These are phyloP conservation scores for Azolla pinnata DNA, from an alignment of 75 land plant species.

Conservation along the genomic window DNA sequence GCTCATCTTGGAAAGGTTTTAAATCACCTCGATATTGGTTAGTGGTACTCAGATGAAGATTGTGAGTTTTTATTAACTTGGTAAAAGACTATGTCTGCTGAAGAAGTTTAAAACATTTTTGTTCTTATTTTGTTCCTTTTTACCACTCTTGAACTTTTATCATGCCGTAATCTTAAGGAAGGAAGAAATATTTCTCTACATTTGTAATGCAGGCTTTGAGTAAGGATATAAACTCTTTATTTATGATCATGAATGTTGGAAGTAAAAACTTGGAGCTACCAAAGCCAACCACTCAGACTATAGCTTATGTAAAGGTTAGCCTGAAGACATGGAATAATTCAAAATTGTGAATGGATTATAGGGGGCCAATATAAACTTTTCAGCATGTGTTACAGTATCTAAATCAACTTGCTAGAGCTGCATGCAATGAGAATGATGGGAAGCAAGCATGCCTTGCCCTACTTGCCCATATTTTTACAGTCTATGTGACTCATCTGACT, in stretches of 20 bases:
- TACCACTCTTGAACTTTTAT: too few species aligned
- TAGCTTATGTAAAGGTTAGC: conserved; percentile 34
- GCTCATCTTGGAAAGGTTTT: too few species aligned
- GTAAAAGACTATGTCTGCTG: too few species aligned
- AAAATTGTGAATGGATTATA: too few species aligned
- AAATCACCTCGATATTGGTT: too few species aligned
- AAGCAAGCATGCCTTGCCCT: conserved; percentile 22
- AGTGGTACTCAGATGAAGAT: too few species aligned
- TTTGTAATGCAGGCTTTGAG: conserved; percentile 28
- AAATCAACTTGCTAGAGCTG: conserved; percentile 18
- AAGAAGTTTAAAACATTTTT: too few species aligned
- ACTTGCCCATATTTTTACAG: conserved; percentile 32
- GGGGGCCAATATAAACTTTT: too few species aligned
- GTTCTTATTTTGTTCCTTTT: too few species aligned
- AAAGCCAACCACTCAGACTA: conserved; percentile 25
- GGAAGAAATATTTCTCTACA: too few species aligned
- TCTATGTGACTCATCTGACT: conserved; percentile 39
- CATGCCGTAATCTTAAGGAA: too few species aligned
- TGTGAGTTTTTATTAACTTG: too few species aligned
- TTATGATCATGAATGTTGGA: conserved; percentile 8
- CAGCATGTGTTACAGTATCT: conserved; percentile 35
- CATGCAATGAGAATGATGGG: conserved; percentile 9
- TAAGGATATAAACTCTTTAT: conserved; percentile 24
- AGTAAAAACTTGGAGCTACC: conserved; percentile 7
- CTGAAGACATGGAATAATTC: neutral